Base-by-base conservation (phyloP, 208 protist species). In the Wallacemonas sp. region DNA sequence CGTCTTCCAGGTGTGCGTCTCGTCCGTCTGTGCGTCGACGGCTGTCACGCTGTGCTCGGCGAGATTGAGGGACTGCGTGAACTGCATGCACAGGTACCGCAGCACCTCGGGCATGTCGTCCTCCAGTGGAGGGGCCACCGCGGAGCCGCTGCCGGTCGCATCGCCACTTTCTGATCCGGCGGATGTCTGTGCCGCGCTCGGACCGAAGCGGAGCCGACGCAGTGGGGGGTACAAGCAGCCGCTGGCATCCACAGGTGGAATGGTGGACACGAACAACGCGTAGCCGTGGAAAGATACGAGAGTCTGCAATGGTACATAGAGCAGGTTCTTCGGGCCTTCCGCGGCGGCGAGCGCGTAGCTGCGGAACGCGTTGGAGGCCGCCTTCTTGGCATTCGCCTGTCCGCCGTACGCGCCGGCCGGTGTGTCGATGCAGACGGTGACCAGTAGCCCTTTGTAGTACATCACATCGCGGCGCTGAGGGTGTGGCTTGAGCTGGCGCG, bases 281-380 rank as follows among this genome's bases (percentile, higher is more conserved):
- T 91, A 77, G 0, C 91, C 91, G 3, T 67, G 61, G 57, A 92
- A 94, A 12, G 67, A 77, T 36, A 86, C 77, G 4, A 86, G 41
- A 3, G 83, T 81, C 36, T 57, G 66, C 7, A 93, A 79, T 11
- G 86, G 77, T 1, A 75, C 70, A 42, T 72, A 82, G 7, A 96
- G 72, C 14, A 90, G 33, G 38, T 81, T 74, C 26, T 57, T 75
- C 31, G 87, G 67, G 4, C 72, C 81, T 29, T 81, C 81, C 4
- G 64, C 12, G 0, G 86, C 78, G 28, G 89, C 31, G 20, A 91
- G 1, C 36, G 81, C 70, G 25, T 65, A 61, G 20, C 66, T 69
- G 31, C 72, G 67, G 29, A 88, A 74, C 11, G 29, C 46, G 38
- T 79, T 72, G 3, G 46, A 46, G 1, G 79, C 81, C 18, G 63